Conservation (phyloP, 345 rosid genomes). For the Populus simonii region DNA sequence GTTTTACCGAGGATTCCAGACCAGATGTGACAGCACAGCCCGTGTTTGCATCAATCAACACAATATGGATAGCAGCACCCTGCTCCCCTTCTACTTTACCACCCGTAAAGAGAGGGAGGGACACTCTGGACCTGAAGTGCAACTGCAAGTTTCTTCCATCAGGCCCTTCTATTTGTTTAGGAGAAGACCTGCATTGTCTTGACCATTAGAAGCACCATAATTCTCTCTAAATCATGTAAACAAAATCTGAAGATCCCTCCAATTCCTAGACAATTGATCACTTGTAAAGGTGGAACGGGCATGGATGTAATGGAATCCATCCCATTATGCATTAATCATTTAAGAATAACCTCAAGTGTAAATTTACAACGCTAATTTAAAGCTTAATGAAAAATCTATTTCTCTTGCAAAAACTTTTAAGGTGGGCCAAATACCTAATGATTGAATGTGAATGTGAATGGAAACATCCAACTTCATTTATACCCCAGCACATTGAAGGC, state of each 20-base stretch:
- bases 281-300: not conserved
- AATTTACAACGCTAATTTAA: no score
- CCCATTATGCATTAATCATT: not conserved
- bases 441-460: not conserved
- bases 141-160: constrained; percentile 37
- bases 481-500: not conserved
- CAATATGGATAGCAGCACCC: constrained; percentile 26
- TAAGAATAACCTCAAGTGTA: not conserved
- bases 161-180: constrained; percentile 22
- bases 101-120: constrained; percentile 37
- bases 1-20: constrained; percentile 33
- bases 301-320: constrained; percentile 33
- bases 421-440: not conserved
- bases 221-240: constrained; percentile 9
- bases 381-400: not conserved
- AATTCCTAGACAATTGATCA: no score
- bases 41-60: constrained; percentile 31
- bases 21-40: constrained; percentile 31
- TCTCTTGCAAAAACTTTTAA: not conserved
- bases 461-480: not conserved
- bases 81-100: constrained; percentile 37
- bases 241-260: constrained; percentile 16
- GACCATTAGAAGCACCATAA: not conserved
- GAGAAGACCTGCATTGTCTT: constrained; percentile 24
- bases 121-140: constrained; percentile 29